phyloP scores from a whole-genome alignment of 192 early-diverging fungal genomes.

The Backusella sp. region DNA sequence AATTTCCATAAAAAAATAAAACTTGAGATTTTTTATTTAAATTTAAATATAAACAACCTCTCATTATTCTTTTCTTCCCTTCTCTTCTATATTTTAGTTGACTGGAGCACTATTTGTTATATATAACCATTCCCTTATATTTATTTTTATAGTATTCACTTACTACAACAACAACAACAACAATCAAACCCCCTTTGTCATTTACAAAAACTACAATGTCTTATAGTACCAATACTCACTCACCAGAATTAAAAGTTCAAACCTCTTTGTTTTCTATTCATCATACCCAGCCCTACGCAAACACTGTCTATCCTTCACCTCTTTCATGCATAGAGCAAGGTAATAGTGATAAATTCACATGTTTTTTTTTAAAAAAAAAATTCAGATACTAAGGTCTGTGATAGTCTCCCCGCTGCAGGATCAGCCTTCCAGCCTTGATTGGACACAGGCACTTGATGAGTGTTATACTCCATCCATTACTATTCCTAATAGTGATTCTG shows the following conservation, averaged over 20 bases:
- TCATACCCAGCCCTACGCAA: neutral
- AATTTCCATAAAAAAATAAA: neutral
- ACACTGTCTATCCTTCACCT: neutral
- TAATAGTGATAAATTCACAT: neutral
- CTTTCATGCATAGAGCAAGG: slow-evolving; percentile 7
- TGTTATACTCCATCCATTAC: neutral
- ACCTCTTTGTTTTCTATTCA: neutral
- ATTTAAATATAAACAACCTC: neutral
- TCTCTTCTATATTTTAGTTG: slow-evolving; percentile 2
- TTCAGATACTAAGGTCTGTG: neutral
- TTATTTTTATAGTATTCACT: neutral
- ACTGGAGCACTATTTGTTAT: slow-evolving; percentile 1
- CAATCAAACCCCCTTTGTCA: neutral
- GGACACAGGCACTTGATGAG: neutral
- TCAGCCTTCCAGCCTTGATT: neutral
- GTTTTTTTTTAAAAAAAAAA: neutral
- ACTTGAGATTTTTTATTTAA: slow-evolving; percentile 2
- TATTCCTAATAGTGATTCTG: neutral
- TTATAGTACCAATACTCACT: neutral
- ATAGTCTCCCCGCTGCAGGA: slow-evolving; percentile 1
- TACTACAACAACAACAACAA: neutral
- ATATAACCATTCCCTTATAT: neutral
- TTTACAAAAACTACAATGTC: neutral
- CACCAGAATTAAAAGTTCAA: neutral
- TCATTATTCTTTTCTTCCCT: neutral